These are phyloP conservation scores for Hibiscus mutabilis DNA, from an alignment of 345 rosid species.

Conservation along the genomic window DNA sequence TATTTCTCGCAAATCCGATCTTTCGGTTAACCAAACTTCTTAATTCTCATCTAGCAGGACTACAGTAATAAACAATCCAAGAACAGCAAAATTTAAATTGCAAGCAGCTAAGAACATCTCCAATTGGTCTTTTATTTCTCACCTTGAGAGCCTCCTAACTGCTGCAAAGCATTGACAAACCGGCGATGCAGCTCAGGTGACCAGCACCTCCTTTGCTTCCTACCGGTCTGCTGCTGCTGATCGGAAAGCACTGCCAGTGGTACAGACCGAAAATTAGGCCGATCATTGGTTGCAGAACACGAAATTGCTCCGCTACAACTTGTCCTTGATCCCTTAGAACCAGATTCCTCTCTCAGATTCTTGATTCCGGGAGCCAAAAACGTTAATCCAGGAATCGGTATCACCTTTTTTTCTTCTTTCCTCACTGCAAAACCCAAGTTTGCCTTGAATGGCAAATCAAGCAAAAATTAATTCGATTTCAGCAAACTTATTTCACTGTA, in stretches of 20 bases:
- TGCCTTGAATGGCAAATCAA: constrained; percentile 25
- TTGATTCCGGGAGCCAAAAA: constrained; percentile 48
- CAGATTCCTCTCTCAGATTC: constrained; percentile 49
- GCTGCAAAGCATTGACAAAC: constrained; percentile 74
- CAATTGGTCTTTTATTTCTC: constrained; percentile 1
- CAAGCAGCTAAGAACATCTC: background rate
- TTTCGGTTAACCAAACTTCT: no score
- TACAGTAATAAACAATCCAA: background rate
- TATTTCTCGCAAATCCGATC: no score
- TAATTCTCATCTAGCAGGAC: background rate
- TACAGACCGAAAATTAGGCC: constrained; percentile 28
- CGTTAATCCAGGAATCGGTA: constrained; percentile 36
- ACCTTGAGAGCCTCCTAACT: constrained; percentile 93
- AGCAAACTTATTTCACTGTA: constrained; percentile 6
- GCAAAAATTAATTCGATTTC: background rate
- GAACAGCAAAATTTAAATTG: background rate
- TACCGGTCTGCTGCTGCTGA: constrained; percentile 39
- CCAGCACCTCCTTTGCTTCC: constrained; percentile 98
- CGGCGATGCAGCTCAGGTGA: constrained; percentile 85
- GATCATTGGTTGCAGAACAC: constrained; percentile 28
- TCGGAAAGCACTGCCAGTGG: constrained; percentile 14
- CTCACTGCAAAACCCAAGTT: constrained; percentile 18
- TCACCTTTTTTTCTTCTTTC: constrained; percentile 29
- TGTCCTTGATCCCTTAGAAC: constrained; percentile 35
- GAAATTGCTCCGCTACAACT: constrained; percentile 35